Evolutionary conservation across 2,329 filamentous ascomycete genomes (phyloP).

Genomic region (Penicillium occitanis): DNA sequence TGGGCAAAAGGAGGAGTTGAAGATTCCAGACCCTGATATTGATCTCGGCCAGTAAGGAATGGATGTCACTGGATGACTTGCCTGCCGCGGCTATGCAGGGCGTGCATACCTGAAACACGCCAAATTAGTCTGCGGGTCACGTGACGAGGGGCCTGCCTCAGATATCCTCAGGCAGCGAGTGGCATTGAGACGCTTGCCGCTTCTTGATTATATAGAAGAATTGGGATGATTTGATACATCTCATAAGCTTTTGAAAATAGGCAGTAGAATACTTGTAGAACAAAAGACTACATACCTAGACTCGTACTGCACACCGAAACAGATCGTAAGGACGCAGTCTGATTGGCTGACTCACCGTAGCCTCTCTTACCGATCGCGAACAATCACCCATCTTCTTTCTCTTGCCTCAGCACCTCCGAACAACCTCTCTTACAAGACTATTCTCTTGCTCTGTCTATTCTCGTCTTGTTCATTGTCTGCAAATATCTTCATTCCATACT

Average conservation of each 20-base stretch:
- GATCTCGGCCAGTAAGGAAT: not conserved
- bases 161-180: not conserved
- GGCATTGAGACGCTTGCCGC: not conserved
- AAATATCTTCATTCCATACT: not conserved
- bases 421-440: not conserved
- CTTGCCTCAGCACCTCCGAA: not conserved
- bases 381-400: slow-evolving; percentile 2
- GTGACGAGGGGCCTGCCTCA: not conserved
- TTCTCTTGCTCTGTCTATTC: not conserved
- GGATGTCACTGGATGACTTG: not conserved
- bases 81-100: not conserved
- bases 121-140: slow-evolving; percentile 13
- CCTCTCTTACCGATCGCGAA: slow-evolving; percentile 6
- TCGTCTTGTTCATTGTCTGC: not conserved
- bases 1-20: not conserved
- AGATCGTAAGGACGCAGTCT: not conserved
- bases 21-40: slow-evolving; percentile 7
- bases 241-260: not conserved
- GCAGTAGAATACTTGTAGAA: not conserved
- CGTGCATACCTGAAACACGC: slow-evolving; percentile 19
- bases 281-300: not conserved
- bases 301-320: not conserved
- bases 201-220: not conserved
- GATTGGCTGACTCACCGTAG: slow-evolving; percentile 3
- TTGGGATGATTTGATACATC: not conserved